These are phyloP conservation scores for Stagonosporopsis tanaceti DNA, from an alignment of 2,329 filamentous ascomycete species.

Conservation along the genomic window DNA sequence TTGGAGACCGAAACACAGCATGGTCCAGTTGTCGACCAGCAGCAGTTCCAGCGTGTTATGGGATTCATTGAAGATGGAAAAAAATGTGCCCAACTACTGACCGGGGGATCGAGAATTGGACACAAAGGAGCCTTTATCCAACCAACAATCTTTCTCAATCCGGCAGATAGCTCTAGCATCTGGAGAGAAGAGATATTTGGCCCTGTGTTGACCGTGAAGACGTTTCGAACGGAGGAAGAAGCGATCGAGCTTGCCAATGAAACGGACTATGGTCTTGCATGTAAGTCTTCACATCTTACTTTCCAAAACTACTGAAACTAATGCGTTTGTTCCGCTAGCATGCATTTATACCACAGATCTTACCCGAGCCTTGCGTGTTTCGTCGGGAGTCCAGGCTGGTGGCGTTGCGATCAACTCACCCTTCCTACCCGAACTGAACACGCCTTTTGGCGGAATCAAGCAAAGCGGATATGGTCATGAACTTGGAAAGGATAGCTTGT, in stretches of 20 bases:
- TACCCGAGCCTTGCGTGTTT: neutral
- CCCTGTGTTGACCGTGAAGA: constrained; percentile 39
- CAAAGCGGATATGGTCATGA: constrained; percentile 1
- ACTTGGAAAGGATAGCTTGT: neutral
- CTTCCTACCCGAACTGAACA: neutral
- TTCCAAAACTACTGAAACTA: no score
- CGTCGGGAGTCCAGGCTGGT: neutral
- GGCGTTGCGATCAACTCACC: neutral
- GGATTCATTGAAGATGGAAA: neutral
- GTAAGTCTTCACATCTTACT: no score
- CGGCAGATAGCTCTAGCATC: constrained; percentile 34
- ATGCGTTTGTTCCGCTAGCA: neutral
- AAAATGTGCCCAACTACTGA: neutral
- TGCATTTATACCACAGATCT: neutral
- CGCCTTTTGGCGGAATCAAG: constrained; percentile 8
- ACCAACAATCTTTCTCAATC: constrained; percentile 45
- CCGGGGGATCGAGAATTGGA: neutral
- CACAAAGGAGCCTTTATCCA: constrained; percentile 29
- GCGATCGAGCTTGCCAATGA: constrained; percentile 44
- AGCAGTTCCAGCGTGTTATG: neutral
- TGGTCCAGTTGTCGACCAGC: constrained; percentile 33
- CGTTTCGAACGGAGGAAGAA: constrained; percentile 47
- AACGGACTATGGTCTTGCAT: constrained; percentile 36
- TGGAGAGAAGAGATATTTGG: constrained; percentile 47
- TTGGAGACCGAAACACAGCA: constrained; percentile 29